phyloP scores from a whole-genome alignment of 257 asterid species.

The Lantana camara region DNA sequence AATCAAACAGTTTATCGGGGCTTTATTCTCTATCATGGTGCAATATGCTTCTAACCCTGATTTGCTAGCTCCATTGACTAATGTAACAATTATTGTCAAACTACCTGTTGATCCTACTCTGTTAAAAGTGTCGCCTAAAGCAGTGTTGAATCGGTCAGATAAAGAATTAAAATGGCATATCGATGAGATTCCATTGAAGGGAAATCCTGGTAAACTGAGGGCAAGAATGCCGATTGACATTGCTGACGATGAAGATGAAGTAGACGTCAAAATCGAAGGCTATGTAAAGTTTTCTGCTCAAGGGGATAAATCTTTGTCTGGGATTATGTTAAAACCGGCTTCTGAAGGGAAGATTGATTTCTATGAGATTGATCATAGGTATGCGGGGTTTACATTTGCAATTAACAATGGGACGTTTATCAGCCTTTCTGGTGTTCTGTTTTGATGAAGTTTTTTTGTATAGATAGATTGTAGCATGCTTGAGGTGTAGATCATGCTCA shows the following conservation, averaged over 20 bases:
- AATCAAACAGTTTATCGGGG: conserved; percentile 81
- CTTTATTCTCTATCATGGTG: conserved; percentile 88
- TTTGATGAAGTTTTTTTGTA: conserved; percentile 36
- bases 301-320: conserved; percentile 72
- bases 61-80: conserved; percentile 65
- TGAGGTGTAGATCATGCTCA: conserved; percentile 29
- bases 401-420: conserved; percentile 35
- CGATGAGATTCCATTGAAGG: conserved; percentile 81
- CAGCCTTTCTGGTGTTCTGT: conserved; percentile 24
- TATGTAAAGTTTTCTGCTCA: conserved; percentile 76
- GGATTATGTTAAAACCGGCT: conserved; percentile 81
- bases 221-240: conserved; percentile 89
- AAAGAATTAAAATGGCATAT: conserved; percentile 90
- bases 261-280: conserved; percentile 72
- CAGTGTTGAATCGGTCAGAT: conserved; percentile 85
- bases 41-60: conserved; percentile 83
- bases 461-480: conserved; percentile 30
- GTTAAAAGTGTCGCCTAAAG: conserved; percentile 86
- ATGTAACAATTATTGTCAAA: conserved; percentile 77
- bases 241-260: conserved; percentile 71
- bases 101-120: conserved; percentile 88
- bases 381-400: conserved; percentile 75
- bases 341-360: conserved; percentile 83
- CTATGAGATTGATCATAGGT: conserved; percentile 89
- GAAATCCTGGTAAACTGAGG: conserved; percentile 79